These are phyloP conservation scores for Garcileccinum viscosum DNA, from an alignment of 1,284 basidiomycete genomes.

Conservation along the genomic window DNA sequence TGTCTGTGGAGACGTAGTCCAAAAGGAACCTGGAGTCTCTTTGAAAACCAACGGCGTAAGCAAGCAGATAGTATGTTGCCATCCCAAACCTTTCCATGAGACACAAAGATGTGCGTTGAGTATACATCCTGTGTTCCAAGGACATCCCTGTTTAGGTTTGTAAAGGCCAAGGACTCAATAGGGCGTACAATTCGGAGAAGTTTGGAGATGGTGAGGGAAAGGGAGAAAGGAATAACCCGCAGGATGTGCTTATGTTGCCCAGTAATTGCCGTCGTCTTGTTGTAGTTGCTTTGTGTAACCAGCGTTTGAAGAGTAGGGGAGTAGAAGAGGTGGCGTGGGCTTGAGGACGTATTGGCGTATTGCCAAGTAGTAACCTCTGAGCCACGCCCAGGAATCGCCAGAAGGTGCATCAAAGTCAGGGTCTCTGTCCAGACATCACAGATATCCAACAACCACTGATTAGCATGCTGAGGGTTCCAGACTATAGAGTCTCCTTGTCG, in stretches of 20 bases:
- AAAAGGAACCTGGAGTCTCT: not conserved
- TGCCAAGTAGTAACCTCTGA: not conserved
- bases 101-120: not conserved
- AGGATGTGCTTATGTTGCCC: not conserved
- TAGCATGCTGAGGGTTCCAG: not conserved
- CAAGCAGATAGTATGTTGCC: not conserved
- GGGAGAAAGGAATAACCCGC: not conserved
- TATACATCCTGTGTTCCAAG: not conserved
- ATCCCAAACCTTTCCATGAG: not conserved
- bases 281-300: not conserved
- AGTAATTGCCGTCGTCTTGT: not conserved
- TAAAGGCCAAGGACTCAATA: not conserved
- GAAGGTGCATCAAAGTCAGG: not conserved
- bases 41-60: not conserved
- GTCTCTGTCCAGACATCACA: not conserved
- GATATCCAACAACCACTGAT: not conserved
- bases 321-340: not conserved
- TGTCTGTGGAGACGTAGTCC: not conserved
- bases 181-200: not conserved
- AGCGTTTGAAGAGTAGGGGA: not conserved
- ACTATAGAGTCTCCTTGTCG: not conserved
- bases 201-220: not conserved
- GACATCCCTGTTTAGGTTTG: not conserved
- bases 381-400: not conserved
- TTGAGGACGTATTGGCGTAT: not conserved